Evolutionary conservation across 805 yeast species (phyloP).

Genomic region (Saturnispora halmiae): DNA sequence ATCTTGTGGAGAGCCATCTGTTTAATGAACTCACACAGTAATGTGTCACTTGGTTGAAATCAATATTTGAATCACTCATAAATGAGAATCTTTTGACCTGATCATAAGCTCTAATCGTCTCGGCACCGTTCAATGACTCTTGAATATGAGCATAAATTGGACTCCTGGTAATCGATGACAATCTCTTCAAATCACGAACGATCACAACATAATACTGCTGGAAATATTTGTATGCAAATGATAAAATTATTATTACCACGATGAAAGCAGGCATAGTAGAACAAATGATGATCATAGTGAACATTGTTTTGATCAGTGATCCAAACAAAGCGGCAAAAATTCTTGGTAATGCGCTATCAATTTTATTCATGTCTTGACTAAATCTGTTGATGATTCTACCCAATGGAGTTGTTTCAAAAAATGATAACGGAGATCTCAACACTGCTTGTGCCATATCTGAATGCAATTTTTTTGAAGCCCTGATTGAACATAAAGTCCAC

Average conservation of each 20-base stretch:
- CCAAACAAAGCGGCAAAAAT: slow-evolving; percentile 41
- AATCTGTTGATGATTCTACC: slow-evolving; percentile 61
- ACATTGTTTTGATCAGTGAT: slow-evolving; percentile 34
- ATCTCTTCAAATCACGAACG: slow-evolving; percentile 70
- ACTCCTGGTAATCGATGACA: slow-evolving; percentile 57
- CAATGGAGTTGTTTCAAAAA: slow-evolving; percentile 60
- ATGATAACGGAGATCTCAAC: slow-evolving; percentile 52
- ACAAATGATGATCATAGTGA: slow-evolving; percentile 46
- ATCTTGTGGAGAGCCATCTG: slow-evolving; percentile 57
- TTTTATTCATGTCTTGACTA: slow-evolving; percentile 49
- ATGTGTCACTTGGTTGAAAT: slow-evolving; percentile 38
- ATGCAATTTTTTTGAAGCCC: slow-evolving; percentile 48
- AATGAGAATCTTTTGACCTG: slow-evolving; percentile 54
- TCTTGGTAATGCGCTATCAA: slow-evolving; percentile 51
- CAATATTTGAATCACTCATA: slow-evolving; percentile 43
- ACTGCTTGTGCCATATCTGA: slow-evolving; percentile 47
- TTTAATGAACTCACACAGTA: slow-evolving; percentile 46
- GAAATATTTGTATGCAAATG: slow-evolving; percentile 55
- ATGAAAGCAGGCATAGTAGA: slow-evolving; percentile 46
- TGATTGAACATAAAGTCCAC: slow-evolving; percentile 43
- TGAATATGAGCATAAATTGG: slow-evolving; percentile 79
- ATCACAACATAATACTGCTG: slow-evolving; percentile 62
- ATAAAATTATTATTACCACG: slow-evolving; percentile 37
- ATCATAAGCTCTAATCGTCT: slow-evolving; percentile 70
- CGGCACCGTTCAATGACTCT: slow-evolving; percentile 69